These are phyloP conservation scores for Acacia confusa DNA, from an alignment of 306 rosid species.

Conservation along the genomic window DNA sequence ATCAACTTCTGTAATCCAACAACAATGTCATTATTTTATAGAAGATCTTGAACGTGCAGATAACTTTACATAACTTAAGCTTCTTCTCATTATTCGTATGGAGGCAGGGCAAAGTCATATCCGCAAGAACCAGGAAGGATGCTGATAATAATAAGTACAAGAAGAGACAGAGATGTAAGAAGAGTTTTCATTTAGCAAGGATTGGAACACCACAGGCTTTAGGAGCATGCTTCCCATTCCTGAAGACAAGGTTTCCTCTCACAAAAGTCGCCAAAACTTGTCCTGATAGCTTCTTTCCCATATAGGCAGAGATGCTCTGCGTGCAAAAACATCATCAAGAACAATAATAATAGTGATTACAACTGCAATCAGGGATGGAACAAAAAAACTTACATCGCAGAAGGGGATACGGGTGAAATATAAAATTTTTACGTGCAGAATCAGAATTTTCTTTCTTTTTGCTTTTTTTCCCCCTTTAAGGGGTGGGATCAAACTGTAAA, in stretches of 20 bases:
- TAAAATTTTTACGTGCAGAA: not conserved
- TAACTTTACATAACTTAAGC: not conserved
- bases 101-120: not conserved
- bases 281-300: slow-evolving; percentile 78
- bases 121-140: not conserved
- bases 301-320: slow-evolving; percentile 79
- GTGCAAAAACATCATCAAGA: not conserved
- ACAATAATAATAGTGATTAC: not conserved
- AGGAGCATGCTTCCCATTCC: slow-evolving; percentile 73
- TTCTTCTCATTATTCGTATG: not conserved
- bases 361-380: slow-evolving; percentile 1
- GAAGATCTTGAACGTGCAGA: not conserved
- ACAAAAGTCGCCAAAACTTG: slow-evolving; percentile 80
- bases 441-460: too few species aligned
- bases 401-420: not conserved
- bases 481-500: not conserved
- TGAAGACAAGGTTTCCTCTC: slow-evolving; percentile 85
- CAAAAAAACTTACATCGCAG: not conserved
- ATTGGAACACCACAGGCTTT: slow-evolving; percentile 71
- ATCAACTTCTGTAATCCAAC: not conserved
- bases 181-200: slow-evolving; percentile 54
- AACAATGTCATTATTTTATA: not conserved
- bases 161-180: not conserved
- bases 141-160: not conserved
- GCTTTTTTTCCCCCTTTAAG: too few species aligned